Evolutionary conservation across 495 filamentous ascomycete species (phyloP).

Genomic region (Daldinia grandis): DNA sequence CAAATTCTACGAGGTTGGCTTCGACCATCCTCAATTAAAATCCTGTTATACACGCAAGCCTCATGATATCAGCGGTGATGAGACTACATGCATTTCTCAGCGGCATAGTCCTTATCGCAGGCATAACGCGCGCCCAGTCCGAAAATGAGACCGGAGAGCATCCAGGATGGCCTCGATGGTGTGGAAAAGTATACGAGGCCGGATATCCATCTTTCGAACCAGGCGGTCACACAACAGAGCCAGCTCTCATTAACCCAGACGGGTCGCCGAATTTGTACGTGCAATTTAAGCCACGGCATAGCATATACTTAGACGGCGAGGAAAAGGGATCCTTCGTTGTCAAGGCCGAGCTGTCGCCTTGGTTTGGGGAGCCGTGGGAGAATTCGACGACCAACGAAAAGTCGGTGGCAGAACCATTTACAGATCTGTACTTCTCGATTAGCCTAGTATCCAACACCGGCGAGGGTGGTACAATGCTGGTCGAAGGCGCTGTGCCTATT

Average conservation of each 20-base stretch:
- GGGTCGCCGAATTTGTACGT: conserved; percentile 62
- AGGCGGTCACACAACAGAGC: conserved; percentile 64
- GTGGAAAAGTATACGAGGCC: conserved; percentile 65
- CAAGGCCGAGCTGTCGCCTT: conserved; percentile 63
- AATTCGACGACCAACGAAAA: conserved; percentile 38
- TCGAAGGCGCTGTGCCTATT: conserved; percentile 50
- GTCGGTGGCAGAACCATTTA: conserved; percentile 30
- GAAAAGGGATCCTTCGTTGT: conserved; percentile 64
- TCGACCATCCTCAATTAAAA: background rate
- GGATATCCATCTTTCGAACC: conserved; percentile 67
- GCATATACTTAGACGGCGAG: conserved; percentile 67
- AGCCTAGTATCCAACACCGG: conserved; percentile 42
- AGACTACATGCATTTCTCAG: background rate
- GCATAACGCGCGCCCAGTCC: conserved; percentile 22
- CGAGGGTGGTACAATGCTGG: conserved; percentile 35
- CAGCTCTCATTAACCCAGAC: conserved; percentile 49
- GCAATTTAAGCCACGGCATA: conserved; percentile 66
- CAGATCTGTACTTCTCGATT: conserved; percentile 50
- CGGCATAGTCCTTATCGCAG: conserved; percentile 3
- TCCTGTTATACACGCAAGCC: background rate
- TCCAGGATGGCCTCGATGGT: conserved; percentile 62
- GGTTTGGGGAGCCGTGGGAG: conserved; percentile 55
- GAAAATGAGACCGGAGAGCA: conserved; percentile 51
- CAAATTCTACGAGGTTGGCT: background rate
- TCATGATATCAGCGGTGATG: conserved; percentile 7